Evolutionary conservation across 2,329 filamentous ascomycete species (phyloP).

Genomic region (Ophiostoma piceae): DNA sequence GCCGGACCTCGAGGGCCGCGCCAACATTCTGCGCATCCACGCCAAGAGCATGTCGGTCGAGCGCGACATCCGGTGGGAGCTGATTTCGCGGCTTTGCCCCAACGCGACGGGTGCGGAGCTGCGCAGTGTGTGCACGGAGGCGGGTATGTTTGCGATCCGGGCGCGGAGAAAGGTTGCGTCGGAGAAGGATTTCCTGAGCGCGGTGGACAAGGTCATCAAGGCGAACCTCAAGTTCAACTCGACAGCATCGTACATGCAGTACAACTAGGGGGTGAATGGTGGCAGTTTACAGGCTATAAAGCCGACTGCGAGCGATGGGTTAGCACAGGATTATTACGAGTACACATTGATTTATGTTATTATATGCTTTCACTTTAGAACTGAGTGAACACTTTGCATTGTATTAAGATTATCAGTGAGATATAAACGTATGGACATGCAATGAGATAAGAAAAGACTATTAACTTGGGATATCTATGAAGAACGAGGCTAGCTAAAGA

Average conservation of each 20-base stretch:
- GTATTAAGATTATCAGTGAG: neutral
- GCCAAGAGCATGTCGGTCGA: constrained; percentile 99
- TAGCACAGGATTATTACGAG: neutral
- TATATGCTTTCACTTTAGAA: neutral
- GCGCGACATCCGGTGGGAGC: constrained; percentile 96
- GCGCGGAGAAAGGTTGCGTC: constrained; percentile 93
- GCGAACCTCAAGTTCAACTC: constrained; percentile 99
- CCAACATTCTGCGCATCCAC: constrained; percentile 96
- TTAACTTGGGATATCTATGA: neutral
- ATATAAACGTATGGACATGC: neutral
- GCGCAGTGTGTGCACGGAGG: constrained; percentile 93
- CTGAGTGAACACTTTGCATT: neutral
- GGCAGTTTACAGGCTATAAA: neutral
- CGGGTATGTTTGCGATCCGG: constrained; percentile 96
- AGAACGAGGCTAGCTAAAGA: neutral
- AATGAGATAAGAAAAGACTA: neutral
- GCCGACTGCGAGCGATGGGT: neutral
- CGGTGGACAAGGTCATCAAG: constrained; percentile 99
- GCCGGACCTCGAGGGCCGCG: constrained; percentile 92
- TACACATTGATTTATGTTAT: neutral
- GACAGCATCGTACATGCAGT: constrained; percentile 96
- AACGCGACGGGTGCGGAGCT: constrained; percentile 96
- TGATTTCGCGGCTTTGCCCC: constrained; percentile 93
- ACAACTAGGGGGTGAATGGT: constrained; percentile 64
- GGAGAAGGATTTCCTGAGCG: constrained; percentile 97